Conservation (phyloP, 202 grass and related monocot genomes). For the Carex arenaria region DNA sequence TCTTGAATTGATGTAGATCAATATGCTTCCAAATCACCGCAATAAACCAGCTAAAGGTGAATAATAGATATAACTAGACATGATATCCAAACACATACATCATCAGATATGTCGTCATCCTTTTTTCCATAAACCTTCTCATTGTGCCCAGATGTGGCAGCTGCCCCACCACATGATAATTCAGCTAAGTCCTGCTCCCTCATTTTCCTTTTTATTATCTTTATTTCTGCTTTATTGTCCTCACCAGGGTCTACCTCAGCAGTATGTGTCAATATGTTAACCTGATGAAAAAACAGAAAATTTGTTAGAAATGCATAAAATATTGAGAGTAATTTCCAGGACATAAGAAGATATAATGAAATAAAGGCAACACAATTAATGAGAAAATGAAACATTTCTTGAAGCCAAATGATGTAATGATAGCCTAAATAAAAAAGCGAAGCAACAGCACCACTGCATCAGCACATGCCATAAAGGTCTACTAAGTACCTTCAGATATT, state of each 20-base stretch:
- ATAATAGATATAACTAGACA: neutral
- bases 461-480: neutral
- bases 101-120: neutral
- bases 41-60: neutral
- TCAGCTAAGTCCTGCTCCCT: conserved; percentile 49
- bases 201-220: conserved; percentile 35
- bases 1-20: neutral
- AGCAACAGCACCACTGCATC: neutral
- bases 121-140: neutral
- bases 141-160: neutral
- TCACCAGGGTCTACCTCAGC: conserved; percentile 26
- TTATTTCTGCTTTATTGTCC: conserved; percentile 22
- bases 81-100: neutral
- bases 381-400: neutral
- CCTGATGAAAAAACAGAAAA: conserved; percentile 37
- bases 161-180: neutral
- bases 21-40: neutral
- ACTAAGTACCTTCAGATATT: neutral
- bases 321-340: neutral
- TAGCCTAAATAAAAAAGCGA: neutral
- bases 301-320: neutral
- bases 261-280: conserved; percentile 71
- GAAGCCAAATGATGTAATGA: neutral
- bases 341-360: no score
- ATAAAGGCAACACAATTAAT: neutral